These are phyloP conservation scores for Hortaea werneckii DNA, from an alignment of 2,329 filamentous ascomycete genomes.

Conservation along the genomic window DNA sequence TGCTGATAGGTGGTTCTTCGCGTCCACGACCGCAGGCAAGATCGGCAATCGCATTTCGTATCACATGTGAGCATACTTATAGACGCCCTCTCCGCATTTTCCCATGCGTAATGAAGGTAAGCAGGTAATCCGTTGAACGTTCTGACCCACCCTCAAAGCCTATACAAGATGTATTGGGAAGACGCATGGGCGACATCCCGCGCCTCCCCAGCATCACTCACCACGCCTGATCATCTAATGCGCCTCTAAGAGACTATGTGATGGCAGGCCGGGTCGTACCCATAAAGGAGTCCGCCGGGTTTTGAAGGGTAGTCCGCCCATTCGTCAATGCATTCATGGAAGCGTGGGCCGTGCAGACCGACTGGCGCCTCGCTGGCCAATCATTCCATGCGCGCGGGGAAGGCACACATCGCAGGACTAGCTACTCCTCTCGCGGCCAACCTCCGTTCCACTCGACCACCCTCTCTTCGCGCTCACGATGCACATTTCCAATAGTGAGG, in stretches of 20 bases:
- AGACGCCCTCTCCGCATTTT: too few species aligned
- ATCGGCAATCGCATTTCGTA: too few species aligned
- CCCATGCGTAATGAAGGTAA: too few species aligned
- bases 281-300: not conserved
- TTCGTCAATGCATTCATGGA: not conserved
- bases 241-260: not conserved
- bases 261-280: not conserved
- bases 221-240: not conserved
- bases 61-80: too few species aligned
- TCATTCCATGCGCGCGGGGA: not conserved
- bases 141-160: too few species aligned
- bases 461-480: slow-evolving; percentile 15
- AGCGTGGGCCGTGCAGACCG: not conserved
- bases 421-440: not conserved
- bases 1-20: too few species aligned
- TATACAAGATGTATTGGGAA: not conserved
- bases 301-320: not conserved
- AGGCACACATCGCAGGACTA: not conserved
- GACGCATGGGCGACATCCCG: not conserved
- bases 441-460: slow-evolving; percentile 6
- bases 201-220: not conserved
- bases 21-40: too few species aligned
- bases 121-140: too few species aligned
- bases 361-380: not conserved
- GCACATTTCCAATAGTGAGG: slow-evolving; percentile 19